Evolutionary conservation across 2,329 filamentous ascomycete genomes (phyloP).

Genomic region (Pseudocercospora pini-densiflorae): DNA sequence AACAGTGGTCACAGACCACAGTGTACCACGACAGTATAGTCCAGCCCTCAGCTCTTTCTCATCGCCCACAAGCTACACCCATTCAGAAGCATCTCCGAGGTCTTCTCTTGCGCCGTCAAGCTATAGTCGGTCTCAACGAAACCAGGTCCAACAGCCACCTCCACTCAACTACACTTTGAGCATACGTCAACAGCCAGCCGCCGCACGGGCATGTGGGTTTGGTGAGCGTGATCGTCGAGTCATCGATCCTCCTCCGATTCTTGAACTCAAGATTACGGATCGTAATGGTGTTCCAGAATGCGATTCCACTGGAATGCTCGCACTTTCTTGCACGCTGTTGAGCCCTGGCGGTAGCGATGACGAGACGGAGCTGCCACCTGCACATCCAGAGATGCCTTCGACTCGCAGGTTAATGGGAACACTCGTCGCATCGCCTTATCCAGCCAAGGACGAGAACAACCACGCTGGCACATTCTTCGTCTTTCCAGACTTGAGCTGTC

Average conservation of each 20-base stretch:
- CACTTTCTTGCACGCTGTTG: conserved; percentile 75
- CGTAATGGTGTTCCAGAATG: conserved; percentile 60
- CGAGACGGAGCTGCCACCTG: conserved; percentile 59
- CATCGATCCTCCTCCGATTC: conserved; percentile 82
- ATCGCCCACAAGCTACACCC: conserved; percentile 31
- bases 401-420: conserved; percentile 81
- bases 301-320: conserved; percentile 63
- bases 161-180: conserved; percentile 54
- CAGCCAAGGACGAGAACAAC: conserved; percentile 73
- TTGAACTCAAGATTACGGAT: conserved; percentile 71
- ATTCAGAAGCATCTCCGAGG: conserved; percentile 34
- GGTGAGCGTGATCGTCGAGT: conserved; percentile 81
- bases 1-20: conserved; percentile 9
- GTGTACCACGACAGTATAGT: conserved; percentile 21
- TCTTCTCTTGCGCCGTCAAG: conserved; percentile 24
- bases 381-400: conserved; percentile 63
- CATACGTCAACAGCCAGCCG: conserved; percentile 77
- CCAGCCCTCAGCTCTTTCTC: conserved; percentile 28
- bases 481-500: conserved; percentile 80
- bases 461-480: conserved; percentile 82
- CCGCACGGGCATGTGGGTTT: conserved; percentile 80
- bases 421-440: conserved; percentile 75
- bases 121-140: conserved; percentile 8
- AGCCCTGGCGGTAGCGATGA: conserved; percentile 70
- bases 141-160: conserved; percentile 26